These are phyloP conservation scores for Zymoseptoria ardabiliae DNA, from an alignment of 2,329 filamentous ascomycete genomes.

Conservation along the genomic window DNA sequence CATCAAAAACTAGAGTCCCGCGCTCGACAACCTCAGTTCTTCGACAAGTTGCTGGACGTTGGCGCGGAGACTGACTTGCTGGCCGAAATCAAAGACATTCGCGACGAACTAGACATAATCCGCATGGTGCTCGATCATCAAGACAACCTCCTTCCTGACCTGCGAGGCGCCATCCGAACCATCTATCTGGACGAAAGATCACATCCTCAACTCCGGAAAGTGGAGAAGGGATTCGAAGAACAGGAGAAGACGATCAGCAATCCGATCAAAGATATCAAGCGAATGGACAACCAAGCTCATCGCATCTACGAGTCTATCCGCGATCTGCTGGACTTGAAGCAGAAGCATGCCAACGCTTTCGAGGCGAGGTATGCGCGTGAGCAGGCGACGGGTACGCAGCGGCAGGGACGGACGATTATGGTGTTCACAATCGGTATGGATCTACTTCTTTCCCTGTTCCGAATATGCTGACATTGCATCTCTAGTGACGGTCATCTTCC, in stretches of 20 bases:
- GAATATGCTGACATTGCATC: background rate
- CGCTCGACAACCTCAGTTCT: slow-evolving; percentile 35
- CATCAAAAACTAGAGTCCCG: slow-evolving; percentile 11
- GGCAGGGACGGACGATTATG: slow-evolving; percentile 51
- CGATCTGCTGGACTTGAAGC: slow-evolving; percentile 59
- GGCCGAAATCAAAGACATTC: slow-evolving; percentile 59
- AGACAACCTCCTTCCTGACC: slow-evolving; percentile 40
- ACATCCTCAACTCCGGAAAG: slow-evolving; percentile 30
- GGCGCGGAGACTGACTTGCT: slow-evolving; percentile 54
- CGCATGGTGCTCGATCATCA: slow-evolving; percentile 46
- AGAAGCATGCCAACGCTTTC: slow-evolving; percentile 61
- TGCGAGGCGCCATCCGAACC: slow-evolving; percentile 38
- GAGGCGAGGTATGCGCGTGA: slow-evolving; percentile 56
- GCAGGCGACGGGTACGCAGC: slow-evolving; percentile 54
- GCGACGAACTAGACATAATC: slow-evolving; percentile 60
- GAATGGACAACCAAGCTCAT: slow-evolving; percentile 57
- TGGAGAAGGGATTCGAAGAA: slow-evolving; percentile 50
- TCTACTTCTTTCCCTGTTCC: background rate
- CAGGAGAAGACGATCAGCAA: slow-evolving; percentile 50
- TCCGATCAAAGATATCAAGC: slow-evolving; percentile 44
- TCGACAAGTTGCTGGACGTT: slow-evolving; percentile 54
- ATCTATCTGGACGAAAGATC: slow-evolving; percentile 30
- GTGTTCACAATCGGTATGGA: slow-evolving; percentile 46
- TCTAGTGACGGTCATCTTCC: slow-evolving; percentile 49
- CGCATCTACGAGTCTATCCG: slow-evolving; percentile 54